Base-by-base conservation (phyloP, 768 basidiomycete species). In the Tylopilus cervinicoccineus region DNA sequence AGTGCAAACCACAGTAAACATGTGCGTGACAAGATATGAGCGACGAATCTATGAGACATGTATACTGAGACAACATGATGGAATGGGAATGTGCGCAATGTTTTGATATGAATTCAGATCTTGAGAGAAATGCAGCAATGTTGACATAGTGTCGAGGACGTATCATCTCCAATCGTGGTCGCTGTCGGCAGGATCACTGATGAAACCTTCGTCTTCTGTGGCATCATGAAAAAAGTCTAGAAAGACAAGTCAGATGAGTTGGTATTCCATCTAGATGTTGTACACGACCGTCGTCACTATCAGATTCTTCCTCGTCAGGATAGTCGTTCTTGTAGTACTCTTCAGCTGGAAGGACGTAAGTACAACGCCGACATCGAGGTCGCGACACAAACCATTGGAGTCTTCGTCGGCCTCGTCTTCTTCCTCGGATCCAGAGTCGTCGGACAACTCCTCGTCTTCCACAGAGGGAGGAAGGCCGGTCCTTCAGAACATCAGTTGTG, bases 291-390 rank as follows among this genome's bases (percentile, higher is more conserved):
- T 66, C 68, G 27, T 71, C 71, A 16, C 64, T 69, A 20, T 70
- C 71, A 10, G 70, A 68, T 22, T 73, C 69, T 32, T 83, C 80
- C 41, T 84, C 88, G 23, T 88, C 86, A 6, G 88, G 88, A 55
- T 91, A 91, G 60, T 91, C 88, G 50, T 91, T 91, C 58, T 79
- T 87, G 67, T 88, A 89, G 58, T 83, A 88, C 53, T 88, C 87
- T 64, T 91, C 88, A 16, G 83, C 88, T 89, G 56, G 32, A 38
- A 10, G 14, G 41, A 13, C 2, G 4, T 61, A 2, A 58, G 46
- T 1, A 41, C 5, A 24, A 20, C 13, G 10, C n/a, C 3, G 32
- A 2, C 12, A 27, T 22, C 27, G 5, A 6, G 24, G 10, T 31
- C 38, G 4, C 19, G 11, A 33, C 10, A 62, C 68, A 32, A 38